phyloP scores from a whole-genome alignment of 345 rosid genomes.

The Hypericum androsaemum region DNA sequence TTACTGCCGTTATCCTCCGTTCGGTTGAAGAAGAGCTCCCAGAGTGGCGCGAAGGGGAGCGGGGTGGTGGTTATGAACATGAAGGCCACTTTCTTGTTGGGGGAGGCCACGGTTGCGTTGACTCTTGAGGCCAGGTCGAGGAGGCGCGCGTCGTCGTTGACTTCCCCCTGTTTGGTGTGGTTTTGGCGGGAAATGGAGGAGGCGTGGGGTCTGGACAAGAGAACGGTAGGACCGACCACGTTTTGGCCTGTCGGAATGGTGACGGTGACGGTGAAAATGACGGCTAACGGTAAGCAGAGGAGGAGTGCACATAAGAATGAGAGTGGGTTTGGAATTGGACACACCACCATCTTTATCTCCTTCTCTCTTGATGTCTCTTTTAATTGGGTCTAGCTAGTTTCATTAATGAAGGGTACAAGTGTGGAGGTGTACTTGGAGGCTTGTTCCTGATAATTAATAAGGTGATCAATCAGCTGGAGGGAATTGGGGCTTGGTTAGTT shows the following conservation, averaged over 20 bases:
- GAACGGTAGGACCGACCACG: slow-evolving; percentile 6
- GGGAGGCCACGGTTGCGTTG: slow-evolving; percentile 20
- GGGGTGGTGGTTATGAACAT: slow-evolving; percentile 57
- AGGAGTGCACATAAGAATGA: slow-evolving; percentile 48
- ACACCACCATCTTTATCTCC: too few species aligned
- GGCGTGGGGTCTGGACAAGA: slow-evolving; percentile 5
- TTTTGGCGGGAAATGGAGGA: slow-evolving; percentile 13
- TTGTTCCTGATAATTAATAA: too few species aligned
- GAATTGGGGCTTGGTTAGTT: too few species aligned
- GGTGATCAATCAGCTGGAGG: too few species aligned
- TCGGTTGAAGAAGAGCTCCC: slow-evolving; percentile 53
- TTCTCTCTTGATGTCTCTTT: too few species aligned
- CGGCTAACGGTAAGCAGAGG: slow-evolving; percentile 50
- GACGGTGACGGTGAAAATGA: slow-evolving; percentile 37
- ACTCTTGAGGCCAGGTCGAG: slow-evolving; percentile 40
- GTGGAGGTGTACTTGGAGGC: too few species aligned
- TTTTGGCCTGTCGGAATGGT: slow-evolving; percentile 22
- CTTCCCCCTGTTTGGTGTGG: too few species aligned
- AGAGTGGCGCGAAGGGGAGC: slow-evolving; percentile 54
- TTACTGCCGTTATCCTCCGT: background rate
- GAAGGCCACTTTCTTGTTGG: slow-evolving; percentile 54
- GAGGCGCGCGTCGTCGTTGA: slow-evolving; percentile 34
- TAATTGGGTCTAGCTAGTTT: too few species aligned
- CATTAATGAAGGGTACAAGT: too few species aligned
- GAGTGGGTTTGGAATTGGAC: slow-evolving; percentile 30